Conservation (phyloP, 2,329 filamentous ascomycete species). For the Pezicula neosporulosa region DNA sequence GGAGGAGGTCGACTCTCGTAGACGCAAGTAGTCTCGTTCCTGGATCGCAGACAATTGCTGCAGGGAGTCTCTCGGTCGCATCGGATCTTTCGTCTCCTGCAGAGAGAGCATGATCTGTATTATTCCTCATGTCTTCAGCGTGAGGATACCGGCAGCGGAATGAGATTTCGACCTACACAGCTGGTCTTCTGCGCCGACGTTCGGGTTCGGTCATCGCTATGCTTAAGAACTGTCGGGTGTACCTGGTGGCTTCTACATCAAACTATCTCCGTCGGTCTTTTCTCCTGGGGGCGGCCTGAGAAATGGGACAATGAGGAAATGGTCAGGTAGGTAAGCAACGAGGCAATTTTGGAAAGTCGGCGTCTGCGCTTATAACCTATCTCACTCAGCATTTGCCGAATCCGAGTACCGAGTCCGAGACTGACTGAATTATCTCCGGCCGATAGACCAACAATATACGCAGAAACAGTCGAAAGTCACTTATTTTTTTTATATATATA, state of each 20-base stretch:
- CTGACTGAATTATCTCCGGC: neutral
- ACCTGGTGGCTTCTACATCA: neutral
- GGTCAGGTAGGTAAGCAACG: neutral
- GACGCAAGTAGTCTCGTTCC: conserved; percentile 46
- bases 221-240: neutral
- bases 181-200: conserved; percentile 37
- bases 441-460: neutral
- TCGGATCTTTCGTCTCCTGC: conserved; percentile 56
- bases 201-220: conserved; percentile 24
- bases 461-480: neutral
- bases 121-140: conserved; percentile 16
- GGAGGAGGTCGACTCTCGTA: conserved; percentile 34
- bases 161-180: conserved; percentile 33
- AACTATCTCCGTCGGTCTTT: neutral
- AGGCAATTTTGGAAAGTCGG: neutral
- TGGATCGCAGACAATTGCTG: conserved; percentile 54
- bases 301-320: too few relatives aligned
- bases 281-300: neutral
- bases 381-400: neutral
- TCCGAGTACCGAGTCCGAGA: neutral
- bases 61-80: conserved; percentile 59
- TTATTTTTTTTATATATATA: too few relatives aligned
- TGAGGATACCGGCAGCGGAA: neutral
- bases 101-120: conserved; percentile 52
- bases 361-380: neutral